Conservation (phyloP, 352 stramenopile species). For the Pseudoperonospora humuli region DNA sequence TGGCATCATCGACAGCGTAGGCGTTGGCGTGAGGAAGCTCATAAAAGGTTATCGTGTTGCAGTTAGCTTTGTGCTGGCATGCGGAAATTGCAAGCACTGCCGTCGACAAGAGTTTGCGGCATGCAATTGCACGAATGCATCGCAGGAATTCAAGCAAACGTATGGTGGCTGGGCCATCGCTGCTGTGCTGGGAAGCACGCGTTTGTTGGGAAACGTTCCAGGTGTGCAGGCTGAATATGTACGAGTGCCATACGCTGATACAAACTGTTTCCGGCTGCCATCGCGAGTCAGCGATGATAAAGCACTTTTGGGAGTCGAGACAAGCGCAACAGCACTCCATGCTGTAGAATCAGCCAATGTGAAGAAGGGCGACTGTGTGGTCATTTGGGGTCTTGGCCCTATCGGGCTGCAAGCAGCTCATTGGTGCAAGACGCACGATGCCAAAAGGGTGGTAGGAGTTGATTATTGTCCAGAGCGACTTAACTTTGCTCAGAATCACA, state of each 20-base stretch:
- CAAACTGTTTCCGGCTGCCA: slow-evolving; percentile 63
- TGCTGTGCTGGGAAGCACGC: slow-evolving; percentile 48
- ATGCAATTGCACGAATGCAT: slow-evolving; percentile 72
- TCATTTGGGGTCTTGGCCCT: slow-evolving; percentile 64
- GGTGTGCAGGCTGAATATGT: slow-evolving; percentile 71
- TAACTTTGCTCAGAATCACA: slow-evolving; percentile 45
- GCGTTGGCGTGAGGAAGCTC: slow-evolving; percentile 41
- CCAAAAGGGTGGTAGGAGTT: slow-evolving; percentile 50
- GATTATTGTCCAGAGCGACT: slow-evolving; percentile 42
- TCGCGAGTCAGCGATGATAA: slow-evolving; percentile 50
- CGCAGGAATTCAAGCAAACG: slow-evolving; percentile 50
- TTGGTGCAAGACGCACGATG: slow-evolving; percentile 59
- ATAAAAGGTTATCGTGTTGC: slow-evolving; percentile 64
- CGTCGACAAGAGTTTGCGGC: slow-evolving; percentile 43
- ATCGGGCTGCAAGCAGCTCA: slow-evolving; percentile 47
- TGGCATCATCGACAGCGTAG: slow-evolving; percentile 45
- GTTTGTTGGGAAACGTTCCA: slow-evolving; percentile 47
- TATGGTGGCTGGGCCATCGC: slow-evolving; percentile 60
- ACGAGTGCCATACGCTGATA: slow-evolving; percentile 60
- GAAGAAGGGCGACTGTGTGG: slow-evolving; percentile 34
- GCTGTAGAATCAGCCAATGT: slow-evolving; percentile 50
- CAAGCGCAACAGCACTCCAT: slow-evolving; percentile 45
- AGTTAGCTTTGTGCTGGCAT: slow-evolving; percentile 61
- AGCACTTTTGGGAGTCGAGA: slow-evolving; percentile 57
- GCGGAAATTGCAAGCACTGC: slow-evolving; percentile 63